phyloP scores from a whole-genome alignment of 768 basidiomycete species.

The Russula earlei region DNA sequence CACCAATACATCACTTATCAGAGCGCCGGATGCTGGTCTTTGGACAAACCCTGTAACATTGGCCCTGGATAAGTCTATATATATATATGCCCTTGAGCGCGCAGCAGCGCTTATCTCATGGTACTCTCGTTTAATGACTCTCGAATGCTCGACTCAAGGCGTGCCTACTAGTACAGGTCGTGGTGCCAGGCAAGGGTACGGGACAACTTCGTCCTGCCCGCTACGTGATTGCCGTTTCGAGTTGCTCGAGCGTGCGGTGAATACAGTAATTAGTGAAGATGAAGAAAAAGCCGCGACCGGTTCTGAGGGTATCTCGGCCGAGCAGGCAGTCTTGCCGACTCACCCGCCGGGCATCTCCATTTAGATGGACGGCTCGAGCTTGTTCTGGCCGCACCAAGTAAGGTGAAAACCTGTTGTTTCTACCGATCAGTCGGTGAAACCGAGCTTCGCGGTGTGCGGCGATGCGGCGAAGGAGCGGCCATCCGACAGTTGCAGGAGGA shows the following conservation, averaged over 20 bases:
- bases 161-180: too few species aligned
- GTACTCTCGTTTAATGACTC: background rate
- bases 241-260: too few species aligned
- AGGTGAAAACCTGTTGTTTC: slow-evolving; percentile 1
- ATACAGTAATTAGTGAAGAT: too few species aligned
- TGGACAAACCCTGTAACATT: background rate
- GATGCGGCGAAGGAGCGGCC: slow-evolving; percentile 6
- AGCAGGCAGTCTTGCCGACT: background rate
- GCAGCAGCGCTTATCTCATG: slow-evolving; percentile 1
- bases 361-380: slow-evolving; percentile 3
- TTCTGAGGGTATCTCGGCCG: background rate
- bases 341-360: slow-evolving; percentile 1
- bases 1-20: slow-evolving; percentile 11
- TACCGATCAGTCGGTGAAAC: slow-evolving; percentile 17
- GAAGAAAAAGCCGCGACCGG: background rate
- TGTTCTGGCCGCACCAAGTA: slow-evolving; percentile 8
- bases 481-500: background rate
- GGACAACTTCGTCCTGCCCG: background rate
- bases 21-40: background rate
- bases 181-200: background rate
- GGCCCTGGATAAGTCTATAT: background rate
- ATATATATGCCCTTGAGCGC: background rate
- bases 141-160: too few species aligned
- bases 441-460: slow-evolving; percentile 4
- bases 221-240: background rate